Evolutionary conservation across 2,329 filamentous ascomycete genomes (phyloP).

Genomic region (Penicillium sp.): DNA sequence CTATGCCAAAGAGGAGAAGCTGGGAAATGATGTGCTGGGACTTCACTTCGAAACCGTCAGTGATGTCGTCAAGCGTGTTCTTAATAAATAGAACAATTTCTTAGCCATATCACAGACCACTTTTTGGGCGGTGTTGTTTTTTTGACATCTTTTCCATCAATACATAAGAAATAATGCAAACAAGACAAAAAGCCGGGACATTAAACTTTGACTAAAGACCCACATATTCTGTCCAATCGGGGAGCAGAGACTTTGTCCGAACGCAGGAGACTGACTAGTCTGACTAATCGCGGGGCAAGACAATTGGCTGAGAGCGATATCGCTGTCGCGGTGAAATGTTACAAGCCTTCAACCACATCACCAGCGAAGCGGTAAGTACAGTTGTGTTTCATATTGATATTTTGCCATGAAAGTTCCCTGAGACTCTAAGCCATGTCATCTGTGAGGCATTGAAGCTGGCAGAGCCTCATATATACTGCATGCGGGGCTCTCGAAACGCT

Average conservation of each 20-base stretch:
- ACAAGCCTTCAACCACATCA: constrained; percentile 21
- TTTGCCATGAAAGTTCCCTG: background rate
- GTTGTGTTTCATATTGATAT: constrained; percentile 3
- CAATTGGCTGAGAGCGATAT: constrained; percentile 30
- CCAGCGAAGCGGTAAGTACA: constrained; percentile 24
- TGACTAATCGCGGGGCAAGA: constrained; percentile 22
- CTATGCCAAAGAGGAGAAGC: constrained; percentile 22
- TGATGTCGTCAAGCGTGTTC: constrained; percentile 15
- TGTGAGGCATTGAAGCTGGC: constrained; percentile 1
- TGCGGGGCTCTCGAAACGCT: constrained; percentile 18
- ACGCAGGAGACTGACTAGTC: constrained; percentile 16
- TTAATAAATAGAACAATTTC: background rate
- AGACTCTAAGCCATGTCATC: background rate
- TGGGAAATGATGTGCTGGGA: constrained; percentile 25
- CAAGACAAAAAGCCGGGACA: background rate
- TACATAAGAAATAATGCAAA: background rate
- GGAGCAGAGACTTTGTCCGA: background rate
- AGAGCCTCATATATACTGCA: constrained; percentile 5
- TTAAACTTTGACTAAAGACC: background rate
- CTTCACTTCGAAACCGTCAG: constrained; percentile 21
- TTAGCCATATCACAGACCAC: background rate
- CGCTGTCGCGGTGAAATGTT: constrained; percentile 26
- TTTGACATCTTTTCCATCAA: background rate
- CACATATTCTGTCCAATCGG: constrained; percentile 8
- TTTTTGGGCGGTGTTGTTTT: background rate